Base-by-base conservation (phyloP, 257 asterid genomes). In the Solanum pimpinellifolium region DNA sequence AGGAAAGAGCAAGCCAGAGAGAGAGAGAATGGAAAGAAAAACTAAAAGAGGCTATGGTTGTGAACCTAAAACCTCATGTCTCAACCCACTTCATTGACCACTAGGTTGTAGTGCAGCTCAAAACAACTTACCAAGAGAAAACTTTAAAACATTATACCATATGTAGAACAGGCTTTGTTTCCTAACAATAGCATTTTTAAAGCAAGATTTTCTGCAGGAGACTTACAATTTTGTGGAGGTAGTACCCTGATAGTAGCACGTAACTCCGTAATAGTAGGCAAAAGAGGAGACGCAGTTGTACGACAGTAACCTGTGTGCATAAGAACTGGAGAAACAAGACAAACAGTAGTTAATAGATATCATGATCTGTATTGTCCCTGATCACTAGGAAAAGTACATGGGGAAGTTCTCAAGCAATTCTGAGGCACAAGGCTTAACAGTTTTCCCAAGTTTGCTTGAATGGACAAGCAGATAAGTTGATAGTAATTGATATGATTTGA, bases 231-330 rank as follows among this genome's bases (percentile, higher is more conserved):
- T 94, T 93, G 96, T 44, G 99, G 97, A 87, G 99, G 99, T 88
- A 97, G 90, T 89, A 97, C 98, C 91, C 97, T 91, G 92, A 97
- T 90, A 65, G 97, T 97, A 87, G 98, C 98, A 86, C 95, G 91
- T 46, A 97, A 88, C 95, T 95, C 99, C 88, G 91, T 98, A 91
- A 93, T 90, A 76, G 98, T 92, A 83, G 98, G 87, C 83, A 96
- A 98, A 89, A 98, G 99, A 87, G 98, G 95, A 87, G 99, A 93
- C 85, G 99, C 98, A 77, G 97, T 94, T 65, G 97, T 98, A 62
- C 96, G 99, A 89, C 97, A 95, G 90, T 94, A 97, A 85, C 99
- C 99, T 86, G 98, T 91, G 90, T 96, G 99, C 97, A 97, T 97
- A 86, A 97, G 98, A 91, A 97, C 99, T 97, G 90, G 84, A 93